Evolutionary conservation across 345 rosid genomes (phyloP).

Genomic region (Eucalyptus pauciflora): DNA sequence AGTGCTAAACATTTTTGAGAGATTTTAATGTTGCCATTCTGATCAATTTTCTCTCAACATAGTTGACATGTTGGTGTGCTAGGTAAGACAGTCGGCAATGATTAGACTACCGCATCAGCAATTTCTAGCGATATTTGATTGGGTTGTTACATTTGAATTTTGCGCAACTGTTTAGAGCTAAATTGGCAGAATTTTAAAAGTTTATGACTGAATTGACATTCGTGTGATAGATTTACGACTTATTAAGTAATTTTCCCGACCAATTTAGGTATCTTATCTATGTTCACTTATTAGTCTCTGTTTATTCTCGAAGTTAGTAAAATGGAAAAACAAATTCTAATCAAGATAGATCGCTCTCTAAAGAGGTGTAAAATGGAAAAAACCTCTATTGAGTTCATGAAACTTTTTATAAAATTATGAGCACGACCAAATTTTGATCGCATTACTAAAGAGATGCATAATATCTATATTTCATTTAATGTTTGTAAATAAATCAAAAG

Average conservation of each 20-base stretch:
- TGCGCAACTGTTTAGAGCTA: rapidly evolving
- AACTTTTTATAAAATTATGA: background rate
- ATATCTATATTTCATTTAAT: background rate
- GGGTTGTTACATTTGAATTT: background rate
- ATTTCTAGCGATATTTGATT: background rate
- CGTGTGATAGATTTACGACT: rapidly evolving
- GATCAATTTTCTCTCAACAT: background rate
- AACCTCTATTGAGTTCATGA: background rate
- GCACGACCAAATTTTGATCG: background rate
- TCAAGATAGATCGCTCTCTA: background rate
- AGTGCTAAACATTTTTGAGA: background rate
- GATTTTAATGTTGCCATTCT: background rate
- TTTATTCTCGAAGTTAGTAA: background rate
- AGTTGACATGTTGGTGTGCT: background rate
- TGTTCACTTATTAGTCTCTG: background rate
- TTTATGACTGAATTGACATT: background rate
- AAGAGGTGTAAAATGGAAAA: background rate
- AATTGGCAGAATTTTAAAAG: rapidly evolving
- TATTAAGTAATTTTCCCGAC: background rate
- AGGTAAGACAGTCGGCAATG: rapidly evolving
- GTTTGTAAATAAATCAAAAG: background rate
- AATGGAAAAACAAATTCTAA: background rate
- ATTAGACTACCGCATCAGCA: rapidly evolving
- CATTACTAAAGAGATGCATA: background rate
- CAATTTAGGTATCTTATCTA: background rate